phyloP scores from a whole-genome alignment of 768 basidiomycete species.

The Mrakia frigida region DNA sequence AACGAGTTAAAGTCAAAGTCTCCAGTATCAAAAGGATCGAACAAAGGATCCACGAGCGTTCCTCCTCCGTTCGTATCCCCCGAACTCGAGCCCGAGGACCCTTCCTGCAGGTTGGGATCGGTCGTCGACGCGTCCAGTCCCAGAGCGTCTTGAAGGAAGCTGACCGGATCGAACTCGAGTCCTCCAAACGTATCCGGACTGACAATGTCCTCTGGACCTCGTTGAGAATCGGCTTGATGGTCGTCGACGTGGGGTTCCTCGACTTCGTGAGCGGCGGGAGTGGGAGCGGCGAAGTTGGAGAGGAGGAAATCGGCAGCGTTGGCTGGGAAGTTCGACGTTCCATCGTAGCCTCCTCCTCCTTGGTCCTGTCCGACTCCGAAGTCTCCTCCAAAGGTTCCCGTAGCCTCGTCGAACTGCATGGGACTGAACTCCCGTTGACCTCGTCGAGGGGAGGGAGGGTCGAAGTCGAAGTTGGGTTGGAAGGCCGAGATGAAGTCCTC shows the following conservation, averaged over 20 bases:
- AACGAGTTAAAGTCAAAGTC: background rate
- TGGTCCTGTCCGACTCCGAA: background rate
- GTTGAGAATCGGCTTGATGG: background rate
- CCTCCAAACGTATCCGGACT: slow-evolving; percentile 7
- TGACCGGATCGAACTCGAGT: slow-evolving; percentile 1
- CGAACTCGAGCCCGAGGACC: background rate
- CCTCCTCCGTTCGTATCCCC: background rate
- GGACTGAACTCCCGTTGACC: slow-evolving; percentile 4
- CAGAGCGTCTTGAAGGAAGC: slow-evolving; percentile 1
- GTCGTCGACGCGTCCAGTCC: background rate
- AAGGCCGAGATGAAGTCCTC: background rate
- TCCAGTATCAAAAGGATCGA: background rate
- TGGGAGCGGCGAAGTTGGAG: slow-evolving; percentile 6
- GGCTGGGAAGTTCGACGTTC: slow-evolving; percentile 1
- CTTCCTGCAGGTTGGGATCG: background rate
- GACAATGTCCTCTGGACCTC: background rate
- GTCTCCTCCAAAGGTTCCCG: background rate
- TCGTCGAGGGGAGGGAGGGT: slow-evolving; percentile 11
- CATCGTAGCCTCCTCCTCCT: background rate
- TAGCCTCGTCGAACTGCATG: background rate
- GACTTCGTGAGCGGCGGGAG: background rate
- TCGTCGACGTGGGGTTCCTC: background rate
- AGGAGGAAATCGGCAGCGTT: slow-evolving; percentile 10
- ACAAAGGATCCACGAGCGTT: background rate
- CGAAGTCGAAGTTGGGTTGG: slow-evolving; percentile 3